Percentiles rank a stretch among this genome's conserved stretches.
Evolutionary conservation across 1,139 yeast genomes (phyloP).

Genomic region (Arxiozyma slooffiae): DNA sequence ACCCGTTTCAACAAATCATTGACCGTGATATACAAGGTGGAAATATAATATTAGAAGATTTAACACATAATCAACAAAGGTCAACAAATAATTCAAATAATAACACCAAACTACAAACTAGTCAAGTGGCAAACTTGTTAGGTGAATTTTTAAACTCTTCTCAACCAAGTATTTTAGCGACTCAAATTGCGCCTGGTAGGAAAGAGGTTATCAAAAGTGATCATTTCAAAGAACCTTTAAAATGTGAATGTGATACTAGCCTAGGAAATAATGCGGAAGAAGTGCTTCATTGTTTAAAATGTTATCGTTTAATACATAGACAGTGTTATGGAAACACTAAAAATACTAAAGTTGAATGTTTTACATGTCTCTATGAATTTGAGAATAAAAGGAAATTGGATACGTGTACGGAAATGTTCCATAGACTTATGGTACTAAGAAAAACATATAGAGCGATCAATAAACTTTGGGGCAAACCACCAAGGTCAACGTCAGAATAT

Average conservation of each 20-base stretch:
- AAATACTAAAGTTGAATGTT: slow-evolving; percentile 17
- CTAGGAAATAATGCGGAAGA: background rate
- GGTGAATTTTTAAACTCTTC: slow-evolving; percentile 26
- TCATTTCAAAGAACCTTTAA: background rate
- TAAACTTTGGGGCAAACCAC: slow-evolving; percentile 19
- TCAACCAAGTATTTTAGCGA: slow-evolving; percentile 21
- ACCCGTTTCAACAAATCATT: slow-evolving; percentile 28
- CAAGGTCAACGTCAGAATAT: slow-evolving; percentile 12
- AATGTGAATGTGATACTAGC: slow-evolving; percentile 29
- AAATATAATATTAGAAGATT: background rate
- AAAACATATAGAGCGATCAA: slow-evolving; percentile 22
- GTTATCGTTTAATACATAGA: slow-evolving; percentile 26
- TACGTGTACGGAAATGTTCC: background rate
- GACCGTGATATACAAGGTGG: background rate
- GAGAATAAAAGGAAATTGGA: slow-evolving; percentile 10
- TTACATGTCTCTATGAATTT: slow-evolving; percentile 27
- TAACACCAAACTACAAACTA: slow-evolving; percentile 8
- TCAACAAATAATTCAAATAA: slow-evolving; percentile 1
- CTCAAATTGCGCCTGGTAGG: slow-evolving; percentile 20
- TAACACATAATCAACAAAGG: background rate
- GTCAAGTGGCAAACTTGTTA: slow-evolving; percentile 30
- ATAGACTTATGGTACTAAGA: slow-evolving; percentile 16
- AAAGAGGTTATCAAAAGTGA: background rate
- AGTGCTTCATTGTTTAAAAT: slow-evolving; percentile 20
- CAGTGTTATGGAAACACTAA: slow-evolving; percentile 27